Base-by-base conservation (phyloP, 306 rosid species). In the Cicer cuneatum region DNA sequence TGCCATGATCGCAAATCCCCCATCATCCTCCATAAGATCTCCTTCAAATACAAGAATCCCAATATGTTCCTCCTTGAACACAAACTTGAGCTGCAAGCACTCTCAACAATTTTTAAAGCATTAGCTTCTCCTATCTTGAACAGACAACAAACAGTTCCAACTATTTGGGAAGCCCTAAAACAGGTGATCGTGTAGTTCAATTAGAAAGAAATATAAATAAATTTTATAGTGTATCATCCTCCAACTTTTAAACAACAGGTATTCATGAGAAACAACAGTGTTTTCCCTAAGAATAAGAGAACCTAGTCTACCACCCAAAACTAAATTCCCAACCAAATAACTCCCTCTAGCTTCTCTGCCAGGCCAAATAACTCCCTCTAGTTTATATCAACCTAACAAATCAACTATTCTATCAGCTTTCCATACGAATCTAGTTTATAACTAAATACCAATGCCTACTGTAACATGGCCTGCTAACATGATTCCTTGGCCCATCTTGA, bases 21-120 rank as follows among this genome's bases (percentile, higher is more conserved):
- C 6, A 10, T 4, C 37, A 41, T 64, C 69, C 15, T 9, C 69
- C 69, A 35, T 10, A 9, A 40, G 51, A 64, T 15, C 14, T 41
- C 69, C 33, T 41, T 64, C 69, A 10, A 39, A 40, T 63, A 40
- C 35, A 9, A 63, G 69, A 63, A 63, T 16, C 15, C n/a, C 69
- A 16, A 18, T 18, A 42, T 10, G 70, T 6, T 64, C 69, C 52
- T 64, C 52, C 52, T 41, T 65, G 37, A 65, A 43, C 49, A 19
- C 70, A 60, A 35, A 39, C 6, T 64, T 9, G 10, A 19, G 7
- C 6, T 8, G 59, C 35, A 8, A 53, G 33, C 59, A 53, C 33
- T 18, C 59, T 18, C 59, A 53, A 53, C 24, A 53, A 53, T 2
- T 10, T 9, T 2, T 14, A 65, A 18, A 18, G 38, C 38, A 62